These are phyloP conservation scores for Sphagnum tenellum DNA, from an alignment of 225 moss, liverwort and hornwort genomes.

Conservation along the genomic window DNA sequence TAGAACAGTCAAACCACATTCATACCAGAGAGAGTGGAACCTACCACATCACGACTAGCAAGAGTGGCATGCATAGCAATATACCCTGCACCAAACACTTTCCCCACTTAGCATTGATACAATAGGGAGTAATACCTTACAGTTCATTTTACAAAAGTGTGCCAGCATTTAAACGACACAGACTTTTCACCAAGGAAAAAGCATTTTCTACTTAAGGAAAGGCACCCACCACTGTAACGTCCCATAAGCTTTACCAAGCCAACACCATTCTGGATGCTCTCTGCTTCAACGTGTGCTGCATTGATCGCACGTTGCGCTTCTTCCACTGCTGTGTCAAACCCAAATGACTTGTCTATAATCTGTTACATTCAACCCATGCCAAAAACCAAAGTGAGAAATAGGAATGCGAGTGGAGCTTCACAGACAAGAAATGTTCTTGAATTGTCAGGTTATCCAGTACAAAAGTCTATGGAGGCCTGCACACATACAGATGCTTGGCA, in stretches of 20 bases:
- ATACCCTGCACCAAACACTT: constrained; percentile 33
- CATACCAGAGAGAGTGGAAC: background rate
- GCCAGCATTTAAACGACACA: background rate
- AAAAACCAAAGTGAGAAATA: background rate
- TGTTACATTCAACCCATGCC: constrained; percentile 5
- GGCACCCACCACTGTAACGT: constrained; percentile 47
- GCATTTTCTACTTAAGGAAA: background rate
- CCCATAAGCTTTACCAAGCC: constrained; percentile 87
- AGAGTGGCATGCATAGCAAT: constrained; percentile 74
- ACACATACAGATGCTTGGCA: too few relatives aligned
- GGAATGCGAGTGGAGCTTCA: background rate
- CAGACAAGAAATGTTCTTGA: background rate
- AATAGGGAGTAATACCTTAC: background rate
- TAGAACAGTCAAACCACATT: background rate
- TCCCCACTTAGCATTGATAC: background rate
- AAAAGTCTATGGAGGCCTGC: background rate
- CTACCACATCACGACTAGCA: constrained; percentile 76
- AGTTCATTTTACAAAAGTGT: background rate
- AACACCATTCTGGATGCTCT: constrained; percentile 72
- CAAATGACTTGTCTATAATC: constrained; percentile 64
- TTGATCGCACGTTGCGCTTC: constrained; percentile 72
- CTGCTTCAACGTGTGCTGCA: constrained; percentile 70
- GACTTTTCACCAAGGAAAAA: background rate
- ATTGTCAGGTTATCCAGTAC: background rate
- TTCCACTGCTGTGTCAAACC: constrained; percentile 78